phyloP scores from a whole-genome alignment of 495 filamentous ascomycete genomes.

The Cladorrhinum samala region DNA sequence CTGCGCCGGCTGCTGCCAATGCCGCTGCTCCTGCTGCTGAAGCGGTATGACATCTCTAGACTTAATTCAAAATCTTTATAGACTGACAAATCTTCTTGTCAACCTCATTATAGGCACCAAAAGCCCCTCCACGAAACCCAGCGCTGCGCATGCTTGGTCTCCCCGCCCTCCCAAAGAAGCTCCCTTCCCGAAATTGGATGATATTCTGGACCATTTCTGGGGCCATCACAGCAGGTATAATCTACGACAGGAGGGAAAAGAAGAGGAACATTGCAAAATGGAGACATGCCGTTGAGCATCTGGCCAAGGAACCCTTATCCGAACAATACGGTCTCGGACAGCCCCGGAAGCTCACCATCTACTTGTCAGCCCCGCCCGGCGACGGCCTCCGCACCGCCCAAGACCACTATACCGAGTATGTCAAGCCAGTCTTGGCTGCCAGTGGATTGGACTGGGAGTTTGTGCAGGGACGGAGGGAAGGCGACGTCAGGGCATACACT shows the following conservation, averaged over 20 bases:
- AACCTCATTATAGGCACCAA: conserved; percentile 23
- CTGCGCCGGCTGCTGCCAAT: conserved; percentile 12
- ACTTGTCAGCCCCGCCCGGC: conserved; percentile 75
- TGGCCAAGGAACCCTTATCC: conserved; percentile 69
- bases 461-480: conserved; percentile 81
- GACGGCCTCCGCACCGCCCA: conserved; percentile 75
- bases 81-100: too few species aligned
- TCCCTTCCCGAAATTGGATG: conserved; percentile 95
- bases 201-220: conserved; percentile 82
- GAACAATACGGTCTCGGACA: conserved; percentile 50
- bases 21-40: conserved; percentile 11
- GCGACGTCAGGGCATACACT: conserved; percentile 74
- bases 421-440: conserved; percentile 87
- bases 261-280: conserved; percentile 76
- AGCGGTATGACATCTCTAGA: conserved; percentile 11
- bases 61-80: too few species aligned
- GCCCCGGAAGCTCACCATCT: conserved; percentile 81
- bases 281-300: conserved; percentile 77
- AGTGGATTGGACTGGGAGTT: conserved; percentile 93
- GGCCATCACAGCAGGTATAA: conserved; percentile 66
- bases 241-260: conserved; percentile 90
- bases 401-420: conserved; percentile 91
- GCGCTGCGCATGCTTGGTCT: conserved; percentile 74
- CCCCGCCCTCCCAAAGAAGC: conserved; percentile 70
- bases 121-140: conserved; percentile 55